Base-by-base conservation (phyloP, 139 green algal species). In the Dunaliella primolecta region DNA sequence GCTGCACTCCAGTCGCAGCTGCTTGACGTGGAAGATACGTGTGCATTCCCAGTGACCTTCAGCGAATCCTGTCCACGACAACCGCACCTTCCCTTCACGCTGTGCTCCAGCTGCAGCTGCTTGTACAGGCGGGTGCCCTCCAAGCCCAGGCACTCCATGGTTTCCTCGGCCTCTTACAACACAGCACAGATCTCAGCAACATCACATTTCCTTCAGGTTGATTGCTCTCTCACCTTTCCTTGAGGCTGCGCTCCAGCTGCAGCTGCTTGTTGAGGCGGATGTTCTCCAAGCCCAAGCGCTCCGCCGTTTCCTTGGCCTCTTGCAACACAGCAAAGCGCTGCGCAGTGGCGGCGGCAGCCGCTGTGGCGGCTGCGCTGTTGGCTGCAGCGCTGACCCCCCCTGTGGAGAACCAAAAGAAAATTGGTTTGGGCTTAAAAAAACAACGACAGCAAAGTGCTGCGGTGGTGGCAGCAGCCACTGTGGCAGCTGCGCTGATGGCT, bases 51-150 rank as follows among this genome's bases (percentile, higher is more conserved):
- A n/a, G n/a, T n/a, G n/a, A n/a, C n/a, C n/a, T n/a, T n/a, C n/a
- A 35, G 74, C 74, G 23, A 79, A 20, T 7, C n/a, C 7, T 20
- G 74, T 21, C 21, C 25, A 7, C 29, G 29, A 33, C 3, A 30
- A 2, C 23, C 78, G 1, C 46, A 83, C 80, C 80, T 84, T 36
- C 88, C 83, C 75, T 84, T 86, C 35, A 88, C 37, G 81, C 37
- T 84, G 83, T 84, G 87, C 87, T 90, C 87, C 38, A 88, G 77
- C 82, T 85, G 81, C 84, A 90, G 71, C 81, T 90, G 84, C 83
- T 90, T 90, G 32, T 84, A 36, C 37, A 90, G 87, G 75, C 83
- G 84, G 25, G 87, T 77, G 76, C 88, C 86, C 76, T 90, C 87
- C 7, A 90, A 81, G 33, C 81, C 71, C 70, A 90, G 84, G 3